Percentiles rank a stretch among this genome's conserved stretches.
phyloP scores from a whole-genome alignment of 768 basidiomycete species.

The Termitomyces sp. region DNA sequence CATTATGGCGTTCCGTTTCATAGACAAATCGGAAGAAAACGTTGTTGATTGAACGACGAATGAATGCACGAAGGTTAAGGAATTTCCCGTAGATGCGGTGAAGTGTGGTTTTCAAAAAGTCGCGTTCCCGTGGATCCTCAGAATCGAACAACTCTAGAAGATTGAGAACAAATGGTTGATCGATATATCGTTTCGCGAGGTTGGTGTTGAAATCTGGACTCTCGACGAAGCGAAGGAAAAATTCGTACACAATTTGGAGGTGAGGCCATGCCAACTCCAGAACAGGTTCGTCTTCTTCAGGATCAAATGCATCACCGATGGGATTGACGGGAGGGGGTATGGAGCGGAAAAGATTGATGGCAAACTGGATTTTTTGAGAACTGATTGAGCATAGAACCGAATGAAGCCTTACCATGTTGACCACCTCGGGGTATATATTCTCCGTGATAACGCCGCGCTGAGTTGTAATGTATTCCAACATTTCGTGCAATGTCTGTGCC shows the following conservation, averaged over 20 bases:
- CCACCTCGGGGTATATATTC: slow-evolving; percentile 96
- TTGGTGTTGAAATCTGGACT: slow-evolving; percentile 98
- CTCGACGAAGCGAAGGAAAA: slow-evolving; percentile 98
- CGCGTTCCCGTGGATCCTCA: slow-evolving; percentile 97
- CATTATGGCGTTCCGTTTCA: slow-evolving; percentile 98
- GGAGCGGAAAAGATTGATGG: slow-evolving; percentile 96
- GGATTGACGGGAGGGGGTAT: slow-evolving; percentile 99
- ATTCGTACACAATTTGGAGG: slow-evolving; percentile 98
- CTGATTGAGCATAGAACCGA: slow-evolving; percentile 7
- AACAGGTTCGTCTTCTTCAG: slow-evolving; percentile 98
- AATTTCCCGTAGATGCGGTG: slow-evolving; percentile 99
- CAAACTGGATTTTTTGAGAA: slow-evolving; percentile 56
- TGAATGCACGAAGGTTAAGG: slow-evolving; percentile 96
- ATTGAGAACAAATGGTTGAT: slow-evolving; percentile 92
- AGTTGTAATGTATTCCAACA: slow-evolving; percentile 98
- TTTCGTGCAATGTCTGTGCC: slow-evolving; percentile 94
- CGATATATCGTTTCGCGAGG: slow-evolving; percentile 94
- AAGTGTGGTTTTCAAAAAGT: slow-evolving; percentile 97
- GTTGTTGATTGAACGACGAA: slow-evolving; percentile 98
- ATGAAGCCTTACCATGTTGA: slow-evolving; percentile 76
- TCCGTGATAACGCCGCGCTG: slow-evolving; percentile 96
- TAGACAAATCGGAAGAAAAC: slow-evolving; percentile 99
- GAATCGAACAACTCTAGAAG: slow-evolving; percentile 97
- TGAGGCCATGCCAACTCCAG: slow-evolving; percentile 99
- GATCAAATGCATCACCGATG: slow-evolving; percentile 96